phyloP scores from a whole-genome alignment of 179 eudicot genomes.

The Beta lomatogona region DNA sequence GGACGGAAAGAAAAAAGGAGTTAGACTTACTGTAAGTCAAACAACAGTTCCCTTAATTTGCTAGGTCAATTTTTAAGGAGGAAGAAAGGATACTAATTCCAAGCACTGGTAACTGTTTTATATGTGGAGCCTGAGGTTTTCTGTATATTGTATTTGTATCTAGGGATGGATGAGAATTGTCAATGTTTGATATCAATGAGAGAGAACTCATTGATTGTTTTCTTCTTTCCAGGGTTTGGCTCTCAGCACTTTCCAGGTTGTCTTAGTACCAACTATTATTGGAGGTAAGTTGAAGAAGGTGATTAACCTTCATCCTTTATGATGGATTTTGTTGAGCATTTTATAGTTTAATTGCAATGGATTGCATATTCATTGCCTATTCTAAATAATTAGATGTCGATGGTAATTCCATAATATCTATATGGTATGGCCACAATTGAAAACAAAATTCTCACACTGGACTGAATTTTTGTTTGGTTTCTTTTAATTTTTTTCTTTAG shows the following conservation, averaged over 20 bases:
- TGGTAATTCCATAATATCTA: not conserved
- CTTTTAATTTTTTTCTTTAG: not conserved
- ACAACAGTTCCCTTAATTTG: not conserved
- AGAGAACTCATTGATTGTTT: slow-evolving; percentile 15
- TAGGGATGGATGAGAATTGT: not conserved
- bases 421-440: too few species aligned
- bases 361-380: not conserved
- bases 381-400: not conserved
- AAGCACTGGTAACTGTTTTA: not conserved
- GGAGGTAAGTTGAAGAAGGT: slow-evolving; percentile 66
- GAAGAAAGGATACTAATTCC: not conserved
- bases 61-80: not conserved
- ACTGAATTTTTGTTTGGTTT: too few species aligned
- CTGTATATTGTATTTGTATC: not conserved
- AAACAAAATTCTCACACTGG: not conserved
- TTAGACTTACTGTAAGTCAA: not conserved
- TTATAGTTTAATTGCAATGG: not conserved
- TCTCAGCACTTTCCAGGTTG: slow-evolving; percentile 97
- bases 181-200: not conserved
- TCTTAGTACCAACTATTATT: slow-evolving; percentile 79
- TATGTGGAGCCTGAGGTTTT: not conserved
- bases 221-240: slow-evolving; percentile 80
- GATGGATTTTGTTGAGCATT: not conserved
- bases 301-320: slow-evolving; percentile 16
- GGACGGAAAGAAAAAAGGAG: not conserved